These are phyloP conservation scores for Cystofilobasidium ferigula DNA, from an alignment of 768 basidiomycete species.

Conservation along the genomic window DNA sequence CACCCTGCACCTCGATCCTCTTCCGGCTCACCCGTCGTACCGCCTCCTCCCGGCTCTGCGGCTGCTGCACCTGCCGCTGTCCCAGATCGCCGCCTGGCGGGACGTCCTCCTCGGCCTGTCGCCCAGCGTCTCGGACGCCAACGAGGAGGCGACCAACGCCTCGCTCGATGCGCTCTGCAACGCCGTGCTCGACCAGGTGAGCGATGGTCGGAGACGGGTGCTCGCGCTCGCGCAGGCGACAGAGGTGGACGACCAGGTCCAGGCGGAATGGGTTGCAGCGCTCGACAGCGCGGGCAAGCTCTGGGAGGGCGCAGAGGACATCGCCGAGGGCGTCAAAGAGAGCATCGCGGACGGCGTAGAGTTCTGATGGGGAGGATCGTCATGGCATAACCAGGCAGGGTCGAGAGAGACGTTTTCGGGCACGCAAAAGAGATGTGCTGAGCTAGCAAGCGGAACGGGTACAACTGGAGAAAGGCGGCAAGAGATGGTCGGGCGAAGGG, in stretches of 20 bases:
- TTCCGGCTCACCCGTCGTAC: slow-evolving; percentile 65
- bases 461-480: too few relatives aligned
- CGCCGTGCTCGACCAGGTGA: background rate
- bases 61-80: slow-evolving; percentile 29
- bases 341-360: slow-evolving; percentile 10
- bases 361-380: background rate
- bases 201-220: background rate
- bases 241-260: background rate
- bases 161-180: slow-evolving; percentile 17
- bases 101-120: slow-evolving; percentile 12
- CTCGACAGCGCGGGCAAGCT: slow-evolving; percentile 8
- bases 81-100: slow-evolving; percentile 1
- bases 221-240: background rate
- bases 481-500: too few relatives aligned
- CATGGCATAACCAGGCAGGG: too few relatives aligned
- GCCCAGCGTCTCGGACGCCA: slow-evolving; percentile 3
- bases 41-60: slow-evolving; percentile 40
- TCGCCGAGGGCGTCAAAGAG: slow-evolving; percentile 13
- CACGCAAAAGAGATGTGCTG: too few relatives aligned
- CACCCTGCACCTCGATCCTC: slow-evolving; percentile 56
- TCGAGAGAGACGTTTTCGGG: too few relatives aligned
- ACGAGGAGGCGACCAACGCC: slow-evolving; percentile 6
- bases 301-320: slow-evolving; percentile 11
- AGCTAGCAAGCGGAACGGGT: too few relatives aligned
- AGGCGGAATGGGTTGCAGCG: background rate